Percentiles rank a stretch among this genome's conserved stretches.
Conservation (phyloP, 202 grass and related monocot genomes). For the Setaria viridis region DNA sequence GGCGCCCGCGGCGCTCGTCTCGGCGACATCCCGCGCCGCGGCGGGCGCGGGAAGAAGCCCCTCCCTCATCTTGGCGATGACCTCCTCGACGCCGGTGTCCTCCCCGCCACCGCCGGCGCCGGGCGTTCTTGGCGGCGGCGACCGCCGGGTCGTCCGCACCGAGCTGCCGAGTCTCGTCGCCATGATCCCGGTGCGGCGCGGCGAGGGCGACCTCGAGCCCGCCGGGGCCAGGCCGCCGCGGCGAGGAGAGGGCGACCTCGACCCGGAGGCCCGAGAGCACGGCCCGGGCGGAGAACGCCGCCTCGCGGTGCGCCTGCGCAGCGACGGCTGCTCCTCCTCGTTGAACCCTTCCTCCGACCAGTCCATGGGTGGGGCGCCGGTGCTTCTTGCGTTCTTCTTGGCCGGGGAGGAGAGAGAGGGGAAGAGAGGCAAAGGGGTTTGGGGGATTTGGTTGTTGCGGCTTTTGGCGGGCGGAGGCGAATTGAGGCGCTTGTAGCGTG, state of each 20-base stretch:
- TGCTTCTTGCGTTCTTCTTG: conserved; percentile 33
- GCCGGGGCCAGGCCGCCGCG: not conserved
- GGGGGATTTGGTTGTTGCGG: not conserved
- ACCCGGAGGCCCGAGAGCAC: not conserved
- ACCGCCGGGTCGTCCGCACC: conserved; percentile 35
- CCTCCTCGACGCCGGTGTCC: conserved; percentile 12
- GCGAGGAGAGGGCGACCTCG: not conserved
- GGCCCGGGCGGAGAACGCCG: not conserved
- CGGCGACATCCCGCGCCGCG: not conserved
- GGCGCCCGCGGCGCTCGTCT: not conserved
- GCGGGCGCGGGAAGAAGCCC: not conserved
- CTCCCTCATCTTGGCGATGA: conserved; percentile 24
- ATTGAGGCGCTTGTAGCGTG: not conserved
- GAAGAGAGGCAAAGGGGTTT: not conserved
- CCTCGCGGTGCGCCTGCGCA: not conserved
- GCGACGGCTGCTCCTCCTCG: conserved; percentile 26
- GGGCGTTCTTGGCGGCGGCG: not conserved
- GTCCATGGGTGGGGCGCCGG: conserved; percentile 41
- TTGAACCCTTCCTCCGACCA: conserved; percentile 32
- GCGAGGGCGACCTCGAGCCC: conserved; percentile 19
- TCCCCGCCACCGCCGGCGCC: not conserved
- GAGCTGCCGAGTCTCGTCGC: conserved; percentile 17
- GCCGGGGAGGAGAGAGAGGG: not conserved
- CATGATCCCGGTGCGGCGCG: not conserved
- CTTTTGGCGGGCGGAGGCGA: conserved; percentile 38